Evolutionary conservation across 495 filamentous ascomycete species (phyloP), one percentile per base, ranked within the genome.

Genomic region (Bathelium albidoporum): DNA sequence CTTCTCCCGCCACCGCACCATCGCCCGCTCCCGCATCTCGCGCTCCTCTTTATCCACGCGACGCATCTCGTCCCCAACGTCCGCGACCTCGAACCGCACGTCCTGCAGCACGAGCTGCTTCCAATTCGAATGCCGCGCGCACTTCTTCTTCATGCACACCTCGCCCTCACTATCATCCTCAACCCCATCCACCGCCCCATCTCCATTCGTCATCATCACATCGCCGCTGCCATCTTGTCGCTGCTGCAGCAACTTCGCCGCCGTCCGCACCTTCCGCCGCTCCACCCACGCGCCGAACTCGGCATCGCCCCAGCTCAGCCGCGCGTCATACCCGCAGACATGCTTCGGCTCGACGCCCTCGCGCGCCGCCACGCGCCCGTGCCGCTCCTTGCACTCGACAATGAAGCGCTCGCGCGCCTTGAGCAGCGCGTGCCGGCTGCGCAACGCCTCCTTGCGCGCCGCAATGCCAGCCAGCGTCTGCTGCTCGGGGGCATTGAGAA

Each of bases 271-370:
- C 11, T 61, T 63, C n/a, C 61, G 61, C 16, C 66, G 66, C 11
- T 70, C 59, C 1, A 69, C 62, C 75, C 77, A 81, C 2, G 12
- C 18, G 0, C 63, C 77, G 67, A 89, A 88, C 68, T 87, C 80
- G 45, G 79, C 76, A 62, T 87, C 83, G 16, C 79, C 80, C 82
- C 85, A 84, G 1, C 81, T 73, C 2, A 88, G 73, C 29, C 85
- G 75, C 18, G 78, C 70, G 69, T 88, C 85, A 65, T 84, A 88
- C 22, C 87, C 86, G 66, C 87, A 89, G 59, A 86, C 80, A 62
- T 83, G 80, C 68, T 87, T 87, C 2, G 62, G 59, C 59, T 77
- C 76, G 2, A 74, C 63, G n/a, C 70, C 74, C 43, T 71, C 68
- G 32, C 69, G 62, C 34, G 70, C 72, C 5, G 74, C 73, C 4